Evolutionary conservation across 495 filamentous ascomycete genomes (phyloP).

Genomic region (Bombardia bombarda): DNA sequence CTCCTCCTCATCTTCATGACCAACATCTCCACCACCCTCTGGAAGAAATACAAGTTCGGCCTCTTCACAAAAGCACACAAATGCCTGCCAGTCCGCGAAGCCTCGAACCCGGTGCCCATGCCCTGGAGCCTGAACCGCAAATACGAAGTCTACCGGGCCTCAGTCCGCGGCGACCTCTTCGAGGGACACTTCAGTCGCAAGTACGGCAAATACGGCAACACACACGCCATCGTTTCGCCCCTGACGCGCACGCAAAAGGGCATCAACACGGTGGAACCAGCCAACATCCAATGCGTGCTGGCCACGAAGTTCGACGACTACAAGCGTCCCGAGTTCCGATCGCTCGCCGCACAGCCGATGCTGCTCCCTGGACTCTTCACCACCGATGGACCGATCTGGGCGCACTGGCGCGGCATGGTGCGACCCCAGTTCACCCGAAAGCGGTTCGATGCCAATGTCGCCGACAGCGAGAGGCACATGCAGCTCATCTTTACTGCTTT

Average conservation of each 20-base stretch:
- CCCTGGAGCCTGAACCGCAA: conserved; percentile 7
- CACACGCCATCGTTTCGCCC: conserved; percentile 7
- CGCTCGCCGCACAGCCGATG: conserved; percentile 2
- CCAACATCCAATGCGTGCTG: conserved; percentile 2
- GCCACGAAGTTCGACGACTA: conserved; percentile 5
- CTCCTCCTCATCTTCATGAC: background rate
- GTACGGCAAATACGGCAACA: conserved; percentile 3
- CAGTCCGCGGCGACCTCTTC: conserved; percentile 5
- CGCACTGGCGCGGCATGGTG: conserved; percentile 6
- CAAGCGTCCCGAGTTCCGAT: conserved; percentile 4
- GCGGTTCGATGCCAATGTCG: conserved; percentile 2
- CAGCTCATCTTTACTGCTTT: background rate
- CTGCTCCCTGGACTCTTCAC: conserved; percentile 3
- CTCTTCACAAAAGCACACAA: conserved; percentile 1
- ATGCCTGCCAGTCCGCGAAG: conserved; percentile 1
- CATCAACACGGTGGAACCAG: conserved; percentile 7
- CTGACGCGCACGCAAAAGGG: conserved; percentile 6
- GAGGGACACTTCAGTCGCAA: conserved; percentile 4
- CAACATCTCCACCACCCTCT: background rate
- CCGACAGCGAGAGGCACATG: conserved; percentile 5
- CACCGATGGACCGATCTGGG: conserved; percentile 3
- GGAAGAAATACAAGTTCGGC: conserved; percentile 2
- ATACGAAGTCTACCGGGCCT: conserved; percentile 7
- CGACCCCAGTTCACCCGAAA: conserved; percentile 5
- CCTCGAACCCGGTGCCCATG: conserved; percentile 4